These are phyloP conservation scores for Kernera saxatilis DNA, from an alignment of 345 rosid genomes.

Conservation along the genomic window DNA sequence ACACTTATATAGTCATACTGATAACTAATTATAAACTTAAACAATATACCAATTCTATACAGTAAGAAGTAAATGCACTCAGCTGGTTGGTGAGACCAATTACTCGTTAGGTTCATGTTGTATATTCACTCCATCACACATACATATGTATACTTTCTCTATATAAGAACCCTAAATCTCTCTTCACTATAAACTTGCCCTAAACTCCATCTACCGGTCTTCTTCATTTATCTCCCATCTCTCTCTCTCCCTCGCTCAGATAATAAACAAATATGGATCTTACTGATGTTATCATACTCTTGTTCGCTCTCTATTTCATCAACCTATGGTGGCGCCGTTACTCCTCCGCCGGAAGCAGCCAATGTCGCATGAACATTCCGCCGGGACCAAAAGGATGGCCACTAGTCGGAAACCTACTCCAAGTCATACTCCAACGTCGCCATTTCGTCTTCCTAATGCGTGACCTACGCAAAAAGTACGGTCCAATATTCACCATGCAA, in stretches of 20 bases:
- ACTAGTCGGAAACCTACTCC: slow-evolving; percentile 69
- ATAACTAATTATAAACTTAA: not conserved
- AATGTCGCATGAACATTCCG: slow-evolving; percentile 44
- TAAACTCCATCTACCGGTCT: slow-evolving; percentile 7
- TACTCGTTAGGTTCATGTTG: slow-evolving; percentile 2
- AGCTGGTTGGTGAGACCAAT: slow-evolving; percentile 29
- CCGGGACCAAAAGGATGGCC: slow-evolving; percentile 95
- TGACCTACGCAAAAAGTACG: slow-evolving; percentile 65
- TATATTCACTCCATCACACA: slow-evolving; percentile 6
- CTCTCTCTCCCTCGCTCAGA: not conserved
- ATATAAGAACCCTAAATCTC: slow-evolving; percentile 13
- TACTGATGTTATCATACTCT: slow-evolving; percentile 45
- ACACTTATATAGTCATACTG: not conserved
- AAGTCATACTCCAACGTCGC: slow-evolving; percentile 64
- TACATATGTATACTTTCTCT: slow-evolving; percentile 15
- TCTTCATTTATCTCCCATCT: not conserved
- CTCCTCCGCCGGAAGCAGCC: slow-evolving; percentile 6
- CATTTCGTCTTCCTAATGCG: slow-evolving; percentile 66
- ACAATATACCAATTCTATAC: not conserved
- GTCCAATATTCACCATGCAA: slow-evolving; percentile 89
- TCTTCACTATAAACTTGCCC: slow-evolving; percentile 5
- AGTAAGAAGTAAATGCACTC: slow-evolving; percentile 22
- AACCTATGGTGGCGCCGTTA: slow-evolving; percentile 52
- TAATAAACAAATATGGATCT: slow-evolving; percentile 40
- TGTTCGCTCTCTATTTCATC: slow-evolving; percentile 38